Evolutionary conservation across 2,329 filamentous ascomycete genomes (phyloP), one percentile per base, ranked within the genome.

Genomic region (Ascochyta koolunga): DNA sequence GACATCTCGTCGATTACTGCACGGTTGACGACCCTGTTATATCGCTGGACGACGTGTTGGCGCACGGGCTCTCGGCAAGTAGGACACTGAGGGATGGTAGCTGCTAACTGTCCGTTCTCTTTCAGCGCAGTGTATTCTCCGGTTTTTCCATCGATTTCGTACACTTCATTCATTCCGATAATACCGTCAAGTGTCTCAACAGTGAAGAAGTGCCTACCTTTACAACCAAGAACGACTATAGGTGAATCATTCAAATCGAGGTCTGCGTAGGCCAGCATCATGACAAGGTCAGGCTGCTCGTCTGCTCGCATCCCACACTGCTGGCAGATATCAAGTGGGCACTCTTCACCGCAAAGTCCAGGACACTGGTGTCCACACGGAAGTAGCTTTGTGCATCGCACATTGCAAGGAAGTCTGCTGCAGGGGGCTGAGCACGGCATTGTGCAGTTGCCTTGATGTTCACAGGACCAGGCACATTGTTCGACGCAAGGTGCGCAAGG

Each of bases 1-100:
- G 72, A 69, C 58, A 69, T 68, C 45, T 77, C 70, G 38, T 74
- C 74, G 10, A 78, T 70, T 3, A 76, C 65, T 11, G 72, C 72
- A 44, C 68, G 50, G 39, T 74, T 75, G 48, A 78, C 68, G 5
- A 74, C 37, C 11, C 74, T 61, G 41, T 75, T 75, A 56, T 77
- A 78, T 37, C 76, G 54, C 15, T 73, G 67, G 0, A 67, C 76
- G 1, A 56, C 63, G 21, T 64, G 66, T 51, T 76, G 71, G 42
- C 65, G 57, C 22, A 78, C 52, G 2, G 72, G 71, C 24, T 51
- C 39, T 29, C 67, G 60, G 38, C 74, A 77, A 11, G 67, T 58
- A 16, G 73, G 73, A 47, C 75, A 77, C 10, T 53, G 33, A 15
- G 71, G 70, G 18, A 75, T 56, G 1, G 45, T 44, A 25, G 54